phyloP scores from a whole-genome alignment of 2,329 filamentous ascomycete species.

The Claviceps fusiformis region DNA sequence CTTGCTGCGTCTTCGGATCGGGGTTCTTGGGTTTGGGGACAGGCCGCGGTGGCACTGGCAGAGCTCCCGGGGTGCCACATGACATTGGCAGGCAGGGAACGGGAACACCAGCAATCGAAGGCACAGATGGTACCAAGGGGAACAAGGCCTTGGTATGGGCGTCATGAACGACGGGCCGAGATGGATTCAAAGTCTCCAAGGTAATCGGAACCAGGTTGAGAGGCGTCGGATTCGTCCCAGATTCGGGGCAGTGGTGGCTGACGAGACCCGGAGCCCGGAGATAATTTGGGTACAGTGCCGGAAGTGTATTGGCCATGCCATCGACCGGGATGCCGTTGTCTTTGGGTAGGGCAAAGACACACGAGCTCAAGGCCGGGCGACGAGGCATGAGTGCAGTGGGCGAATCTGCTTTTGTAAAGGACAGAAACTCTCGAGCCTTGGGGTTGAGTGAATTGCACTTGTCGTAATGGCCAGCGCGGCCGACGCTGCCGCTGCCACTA shows the following conservation, averaged over 20 bases:
- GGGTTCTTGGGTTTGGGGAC: slow-evolving; percentile 28
- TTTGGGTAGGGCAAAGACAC: background rate
- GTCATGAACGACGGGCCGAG: background rate
- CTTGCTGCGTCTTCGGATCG: slow-evolving; percentile 27
- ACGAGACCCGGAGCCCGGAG: background rate
- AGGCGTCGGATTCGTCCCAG: background rate
- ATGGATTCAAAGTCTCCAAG: background rate
- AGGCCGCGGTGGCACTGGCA: slow-evolving; percentile 7
- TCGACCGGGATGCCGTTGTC: background rate
- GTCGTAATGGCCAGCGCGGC: background rate
- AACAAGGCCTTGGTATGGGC: background rate
- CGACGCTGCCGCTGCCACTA: background rate
- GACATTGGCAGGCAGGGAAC: background rate
- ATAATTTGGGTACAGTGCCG: background rate
- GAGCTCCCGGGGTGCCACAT: background rate
- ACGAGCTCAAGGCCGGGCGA: background rate
- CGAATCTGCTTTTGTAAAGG: background rate
- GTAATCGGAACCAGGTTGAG: background rate
- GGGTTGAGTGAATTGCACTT: slow-evolving; percentile 8
- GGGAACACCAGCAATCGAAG: background rate
- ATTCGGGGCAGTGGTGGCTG: background rate
- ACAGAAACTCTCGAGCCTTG: slow-evolving; percentile 10
- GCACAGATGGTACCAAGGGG: background rate
- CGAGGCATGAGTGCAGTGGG: background rate
- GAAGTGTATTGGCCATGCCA: too few species aligned